Percentiles rank a stretch among this genome's conserved stretches.
These are phyloP conservation scores for Perilla frutescens DNA, from an alignment of 257 asterid genomes.

Conservation along the genomic window DNA sequence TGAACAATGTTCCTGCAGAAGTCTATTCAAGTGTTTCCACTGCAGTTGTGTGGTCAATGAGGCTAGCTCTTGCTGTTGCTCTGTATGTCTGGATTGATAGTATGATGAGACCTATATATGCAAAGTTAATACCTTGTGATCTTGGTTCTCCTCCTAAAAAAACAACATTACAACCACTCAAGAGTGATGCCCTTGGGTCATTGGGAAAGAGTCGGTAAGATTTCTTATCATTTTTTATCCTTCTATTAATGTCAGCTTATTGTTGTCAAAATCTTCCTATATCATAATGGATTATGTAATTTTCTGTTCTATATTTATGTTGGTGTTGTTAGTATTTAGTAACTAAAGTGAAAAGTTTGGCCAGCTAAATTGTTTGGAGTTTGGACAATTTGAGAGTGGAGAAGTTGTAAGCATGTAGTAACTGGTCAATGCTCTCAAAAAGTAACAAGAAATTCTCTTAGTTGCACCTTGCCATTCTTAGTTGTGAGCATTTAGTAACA, in stretches of 20 bases:
- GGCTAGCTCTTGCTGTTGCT: slow-evolving; percentile 87
- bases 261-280: slow-evolving; percentile 20
- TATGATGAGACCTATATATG: slow-evolving; percentile 81
- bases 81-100: slow-evolving; percentile 88
- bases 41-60: slow-evolving; percentile 98
- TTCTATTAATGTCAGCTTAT: background rate
- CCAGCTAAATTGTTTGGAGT: background rate
- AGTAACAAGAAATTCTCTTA: slow-evolving; percentile 4
- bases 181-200: slow-evolving; percentile 79
- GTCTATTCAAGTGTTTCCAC: slow-evolving; percentile 82
- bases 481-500: too few species aligned
- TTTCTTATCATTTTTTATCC: slow-evolving; percentile 30
- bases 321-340: slow-evolving; percentile 26
- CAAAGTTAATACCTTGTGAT: slow-evolving; percentile 90
- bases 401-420: slow-evolving; percentile 24
- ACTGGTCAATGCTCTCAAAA: slow-evolving; percentile 15
- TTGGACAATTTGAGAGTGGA: slow-evolving; percentile 10
- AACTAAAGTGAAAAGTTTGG: slow-evolving; percentile 15
- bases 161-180: slow-evolving; percentile 56
- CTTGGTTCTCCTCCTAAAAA: slow-evolving; percentile 82
- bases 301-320: background rate
- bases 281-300: background rate
- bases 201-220: slow-evolving; percentile 95
- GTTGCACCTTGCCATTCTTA: background rate
- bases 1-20: slow-evolving; percentile 73